Evolutionary conservation across 352 stramenopile species (phyloP).

Genomic region (Thalassiosira exigua): DNA sequence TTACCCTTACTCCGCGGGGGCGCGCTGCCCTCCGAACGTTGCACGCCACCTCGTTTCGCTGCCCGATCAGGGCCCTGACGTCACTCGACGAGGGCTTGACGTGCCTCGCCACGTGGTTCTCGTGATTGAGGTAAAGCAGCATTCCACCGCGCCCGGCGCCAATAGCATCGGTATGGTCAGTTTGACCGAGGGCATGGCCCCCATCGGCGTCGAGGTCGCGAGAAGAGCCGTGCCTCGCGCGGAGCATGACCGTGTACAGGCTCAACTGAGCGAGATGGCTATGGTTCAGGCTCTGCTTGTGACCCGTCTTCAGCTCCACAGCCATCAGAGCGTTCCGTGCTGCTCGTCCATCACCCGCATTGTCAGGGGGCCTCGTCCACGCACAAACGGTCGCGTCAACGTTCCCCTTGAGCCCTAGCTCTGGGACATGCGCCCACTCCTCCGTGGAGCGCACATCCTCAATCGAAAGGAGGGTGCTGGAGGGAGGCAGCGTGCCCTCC

Average conservation of each 20-base stretch:
- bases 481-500: constrained; percentile 43
- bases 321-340: constrained; percentile 57
- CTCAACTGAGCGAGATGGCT: constrained; percentile 79
- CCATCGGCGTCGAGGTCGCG: constrained; percentile 44
- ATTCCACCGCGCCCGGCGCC: constrained; percentile 61
- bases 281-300: constrained; percentile 71
- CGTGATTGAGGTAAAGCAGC: constrained; percentile 81
- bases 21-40: constrained; percentile 52
- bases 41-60: constrained; percentile 75
- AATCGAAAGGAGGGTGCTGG: constrained; percentile 38
- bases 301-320: constrained; percentile 84
- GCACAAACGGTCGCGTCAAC: constrained; percentile 61
- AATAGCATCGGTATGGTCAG: not conserved
- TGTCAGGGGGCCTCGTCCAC: constrained; percentile 31
- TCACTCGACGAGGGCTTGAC: constrained; percentile 67
- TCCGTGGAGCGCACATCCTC: constrained; percentile 71
- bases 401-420: constrained; percentile 64
- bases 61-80: constrained; percentile 75
- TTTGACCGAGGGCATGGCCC: not conserved
- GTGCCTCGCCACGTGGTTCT: constrained; percentile 59
- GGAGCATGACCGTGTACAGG: constrained; percentile 82
- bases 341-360: not conserved
- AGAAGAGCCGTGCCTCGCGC: constrained; percentile 61
- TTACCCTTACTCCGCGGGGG: constrained; percentile 59
- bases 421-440: constrained; percentile 68